Percentiles rank a stretch among this genome's conserved stretches.
Evolutionary conservation across 2,329 filamentous ascomycete genomes (phyloP).

Genomic region (Trichoderma pleuroti): DNA sequence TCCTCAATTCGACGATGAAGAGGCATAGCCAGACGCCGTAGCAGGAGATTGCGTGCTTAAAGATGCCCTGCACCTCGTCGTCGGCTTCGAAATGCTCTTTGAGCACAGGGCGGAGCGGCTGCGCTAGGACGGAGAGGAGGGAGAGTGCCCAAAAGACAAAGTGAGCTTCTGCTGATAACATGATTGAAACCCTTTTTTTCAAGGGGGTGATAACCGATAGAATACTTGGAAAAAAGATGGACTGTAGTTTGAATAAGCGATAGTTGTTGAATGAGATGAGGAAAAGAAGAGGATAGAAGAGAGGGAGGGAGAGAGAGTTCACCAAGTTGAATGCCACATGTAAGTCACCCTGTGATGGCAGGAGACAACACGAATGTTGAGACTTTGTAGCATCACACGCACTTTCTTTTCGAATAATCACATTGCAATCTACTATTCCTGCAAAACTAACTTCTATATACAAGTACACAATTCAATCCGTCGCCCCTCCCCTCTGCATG

Average conservation of each 20-base stretch:
- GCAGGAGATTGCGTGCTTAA: not conserved
- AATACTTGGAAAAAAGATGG: not conserved
- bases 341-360: not conserved
- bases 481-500: not conserved
- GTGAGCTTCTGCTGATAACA: not conserved
- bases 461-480: constrained; percentile 14
- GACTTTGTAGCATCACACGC: not conserved
- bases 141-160: not conserved
- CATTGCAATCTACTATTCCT: constrained; percentile 1
- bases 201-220: not conserved
- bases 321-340: not conserved
- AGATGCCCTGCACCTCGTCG: not conserved
- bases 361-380: not conserved
- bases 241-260: not conserved
- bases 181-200: not conserved
- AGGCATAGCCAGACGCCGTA: not conserved
- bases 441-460: constrained; percentile 12
- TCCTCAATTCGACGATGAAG: not conserved
- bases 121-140: not conserved
- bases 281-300: not conserved
- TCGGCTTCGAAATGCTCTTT: not conserved
- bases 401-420: not conserved
- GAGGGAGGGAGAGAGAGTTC: not conserved
- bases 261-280: not conserved
- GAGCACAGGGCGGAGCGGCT: not conserved